Evolutionary conservation across 2,329 filamentous ascomycete species (phyloP), one percentile per base, ranked within the genome.

Genomic region (Diaporthe sp.): DNA sequence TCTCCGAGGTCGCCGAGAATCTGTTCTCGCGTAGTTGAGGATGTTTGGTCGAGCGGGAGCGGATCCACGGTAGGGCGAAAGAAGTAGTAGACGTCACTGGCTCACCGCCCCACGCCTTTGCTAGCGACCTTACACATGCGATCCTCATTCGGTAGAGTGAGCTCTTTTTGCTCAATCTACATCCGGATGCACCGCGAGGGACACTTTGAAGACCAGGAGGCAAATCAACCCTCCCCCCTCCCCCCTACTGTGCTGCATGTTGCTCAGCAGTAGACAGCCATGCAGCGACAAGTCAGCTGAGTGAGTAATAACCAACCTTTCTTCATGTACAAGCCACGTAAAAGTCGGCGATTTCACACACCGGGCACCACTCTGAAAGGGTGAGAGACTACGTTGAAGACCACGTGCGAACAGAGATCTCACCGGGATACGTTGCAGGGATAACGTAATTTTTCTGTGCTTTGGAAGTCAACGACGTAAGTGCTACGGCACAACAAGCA

Each of bases 381-480:
- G 19, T 33, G 17, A 33, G 58, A 30, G 17, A 12, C 15, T 13
- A 12, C 10, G 28, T 19, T 12, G 1, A 9, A 30, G 17, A 28
- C n/a, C 12, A 12, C 13, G 47, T 40, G 45, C 15, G 9, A 40
- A 19, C 8, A 28, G 5, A 54, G 50, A 19, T 17, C 12, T 68
- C 33, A 54, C n/a, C 10, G 13, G 9, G 8, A 28, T 15, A 22
- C n/a, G 33, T 22, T 38, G 64, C 64, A 68, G 47, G 64, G 64
- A n/a, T 54, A 54, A 28, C 15, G 64, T 68, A 35, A 54, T 40
- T 40, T 33, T 28, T 28, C 15, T 54, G 47, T 54, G 33, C 13
- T 40, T 25, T 68, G 15, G 30, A 68, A 68, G 64, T 68, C 64
- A 22, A 54, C 64, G 64, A 68, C 64, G 64, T 68, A 68, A 68